Evolutionary conservation across 352 stramenopile species (phyloP), one percentile per base, ranked within the genome.

Genomic region (Phytopythium kandeliae): DNA sequence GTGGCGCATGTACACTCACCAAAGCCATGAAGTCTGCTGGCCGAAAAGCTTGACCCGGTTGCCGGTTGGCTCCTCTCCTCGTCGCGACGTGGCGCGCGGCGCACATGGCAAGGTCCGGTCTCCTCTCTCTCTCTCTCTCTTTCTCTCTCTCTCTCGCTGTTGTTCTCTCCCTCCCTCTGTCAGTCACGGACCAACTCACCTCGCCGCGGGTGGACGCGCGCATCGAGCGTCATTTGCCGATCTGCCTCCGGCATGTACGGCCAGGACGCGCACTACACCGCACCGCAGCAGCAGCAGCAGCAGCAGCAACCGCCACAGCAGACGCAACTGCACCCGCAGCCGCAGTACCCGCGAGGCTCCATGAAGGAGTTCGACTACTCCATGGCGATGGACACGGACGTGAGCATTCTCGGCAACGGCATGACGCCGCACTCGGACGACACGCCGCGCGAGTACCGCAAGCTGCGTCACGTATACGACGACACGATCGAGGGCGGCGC

Each of bases 401-500:
- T 53, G 28, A 53, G 19, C 34, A 43, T 53, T 13, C 35, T 53
- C 16, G 47, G 47, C 31, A 53, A 53, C 33, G 31, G 21, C 9
- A 22, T 53, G 22, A 30, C 31, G 4, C 40, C 28, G 3, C n/a
- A 28, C 45, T 28, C 37, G 45, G 22, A 44, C 34, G 65, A 71
- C 19, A 43, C 25, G 12, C 53, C 51, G n/a, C 48, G 57, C 0
- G 48, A 67, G 31, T 71, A 69, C 45, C 59, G 60, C 17, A 75
- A 75, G 46, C 31, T 75, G 42, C 62, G 66, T 4, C 69, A 71
- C 34, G 59, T 71, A 28, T 71, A 75, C 33, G 66, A 71, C 40
- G 62, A 75, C 56, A 67, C 65, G 54, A 70, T 69, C 19, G 63
- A 68, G 48, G 66, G 62, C 25, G 67, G 69, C 8, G 69, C 72